Base-by-base conservation (phyloP, 164 flowering plant species). In the Protea cynaroides region DNA sequence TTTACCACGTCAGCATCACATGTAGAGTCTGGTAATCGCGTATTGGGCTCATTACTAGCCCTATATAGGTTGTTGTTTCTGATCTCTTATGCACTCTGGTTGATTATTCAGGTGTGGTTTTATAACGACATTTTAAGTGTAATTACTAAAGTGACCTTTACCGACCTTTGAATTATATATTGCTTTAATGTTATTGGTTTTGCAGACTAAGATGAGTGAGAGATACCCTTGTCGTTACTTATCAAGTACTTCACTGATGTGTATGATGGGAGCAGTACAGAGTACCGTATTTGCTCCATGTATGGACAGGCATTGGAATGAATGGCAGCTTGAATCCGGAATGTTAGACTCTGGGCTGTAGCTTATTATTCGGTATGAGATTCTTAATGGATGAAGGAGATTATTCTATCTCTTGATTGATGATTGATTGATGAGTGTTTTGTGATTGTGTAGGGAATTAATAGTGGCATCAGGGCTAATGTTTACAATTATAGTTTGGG, bases 281-380 rank as follows among this genome's bases (percentile, higher is more conserved):
- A 53, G 76, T 0, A 22, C 56, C 18, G 56, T 58, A 17, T 80
- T 34, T 53, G 82, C 86, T 23, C 7, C 78, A 0, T 74, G 70
- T 21, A 65, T 57, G 0, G 83, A 81, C 18, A 70, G 61, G 34
- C 79, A 83, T 19, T 73, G 77, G 85, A 17, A 61, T 3, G 54
- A 69, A 8, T 86, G 92, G 92, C 76, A 64, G 59, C 68, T 86
- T 0, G 80, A 84, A 1, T n/a, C n/a, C 77, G 80, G 81, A 61
- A 81, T 46, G 69, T 84, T 4, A 70, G 84, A 62, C 88, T 86
- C 25, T 58, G 76, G 14, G 59, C 83, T 0, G 82, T 72, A 4
- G 54, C 69, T 14, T 82, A 75, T 14, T 82, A 75, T 62, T 7
- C 82, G 66, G 92, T 83, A 79, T 0, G 72, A 10, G 46, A 40